Conservation (phyloP, 2,329 filamentous ascomycete genomes). For the Apiospora kogelbergensis region DNA sequence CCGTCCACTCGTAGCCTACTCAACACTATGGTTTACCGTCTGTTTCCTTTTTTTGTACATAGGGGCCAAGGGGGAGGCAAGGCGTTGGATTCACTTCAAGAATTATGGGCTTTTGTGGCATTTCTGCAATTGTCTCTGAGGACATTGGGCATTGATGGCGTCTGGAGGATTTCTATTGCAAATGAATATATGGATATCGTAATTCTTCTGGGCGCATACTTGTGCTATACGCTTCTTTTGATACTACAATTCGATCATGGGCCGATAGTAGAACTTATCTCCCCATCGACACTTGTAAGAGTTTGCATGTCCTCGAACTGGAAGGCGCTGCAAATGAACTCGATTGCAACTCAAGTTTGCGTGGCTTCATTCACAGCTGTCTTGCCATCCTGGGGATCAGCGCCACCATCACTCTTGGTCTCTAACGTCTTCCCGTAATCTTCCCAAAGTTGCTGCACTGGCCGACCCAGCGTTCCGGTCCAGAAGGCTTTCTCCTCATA, state of each 20-base stretch:
- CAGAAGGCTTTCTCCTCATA: conserved; percentile 69
- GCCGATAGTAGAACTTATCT: background rate
- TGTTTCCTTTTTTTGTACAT: background rate
- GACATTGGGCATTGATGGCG: background rate
- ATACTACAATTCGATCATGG: background rate
- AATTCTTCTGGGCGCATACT: background rate
- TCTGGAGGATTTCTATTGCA: background rate
- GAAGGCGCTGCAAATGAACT: background rate
- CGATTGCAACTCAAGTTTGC: conserved; percentile 14
- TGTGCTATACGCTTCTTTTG: background rate
- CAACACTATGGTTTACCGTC: background rate
- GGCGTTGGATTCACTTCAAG: background rate
- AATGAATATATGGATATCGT: background rate
- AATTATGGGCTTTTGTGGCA: background rate
- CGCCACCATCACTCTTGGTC: conserved; percentile 19
- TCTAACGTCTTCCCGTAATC: conserved; percentile 57
- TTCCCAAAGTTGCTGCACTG: conserved; percentile 70
- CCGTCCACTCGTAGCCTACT: background rate
- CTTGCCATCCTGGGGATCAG: background rate
- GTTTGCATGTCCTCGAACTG: background rate
- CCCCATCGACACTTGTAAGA: background rate
- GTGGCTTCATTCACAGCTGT: conserved; percentile 17
- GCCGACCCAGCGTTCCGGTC: conserved; percentile 64
- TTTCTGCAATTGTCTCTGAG: background rate
- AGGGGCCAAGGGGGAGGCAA: background rate